Evolutionary conservation across 2,329 filamentous ascomycete species (phyloP), one percentile per base, ranked within the genome.

Genomic region (Colletotrichum lini): DNA sequence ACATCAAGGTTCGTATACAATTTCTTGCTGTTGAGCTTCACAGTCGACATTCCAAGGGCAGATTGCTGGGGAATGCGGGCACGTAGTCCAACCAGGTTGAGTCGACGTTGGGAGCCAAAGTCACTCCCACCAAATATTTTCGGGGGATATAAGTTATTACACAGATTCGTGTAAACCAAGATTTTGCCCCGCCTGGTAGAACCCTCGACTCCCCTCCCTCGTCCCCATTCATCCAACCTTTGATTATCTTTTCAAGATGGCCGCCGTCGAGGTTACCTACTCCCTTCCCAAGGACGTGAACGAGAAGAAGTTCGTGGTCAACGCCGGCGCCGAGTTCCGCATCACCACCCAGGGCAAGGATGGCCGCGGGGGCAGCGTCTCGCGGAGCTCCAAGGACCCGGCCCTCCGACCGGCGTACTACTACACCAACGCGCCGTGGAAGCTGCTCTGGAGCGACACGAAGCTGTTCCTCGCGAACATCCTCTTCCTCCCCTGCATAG

Each of bases 351-450:
- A 15, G 18, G 4, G 45, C 5, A 61, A 61, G 50, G 15, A 40
- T 3, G 47, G 9, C 45, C 15, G 23, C 4, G 30, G 30, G 13
- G 12, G 15, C 12, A 45, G 38, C 4, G 45, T 42, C 9, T 38
- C 30, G 15, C 30, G 30, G 18, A 61, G 9, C 30, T 38, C 45
- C n/a, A 42, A 21, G 7, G 59, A 61, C 13, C 45, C 45, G n/a
- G 40, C 35, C 9, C 30, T 52, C 38, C 30, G 54, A 15, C 62
- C 53, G 7, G 40, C 61, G 7, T 50, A 54, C 23, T 69, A 52
- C 26, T 64, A 69, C 66, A 69, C 66, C 4, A 61, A 23, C 13
- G 26, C 61, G 4, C 66, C 66, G 26, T 69, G 66, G 66, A 54
- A 18, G 6, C 15, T 69, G 12, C 44, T 69, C 16, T 49, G 35